phyloP scores from a whole-genome alignment of 208 protist species.

The Porcisia hertigi region DNA sequence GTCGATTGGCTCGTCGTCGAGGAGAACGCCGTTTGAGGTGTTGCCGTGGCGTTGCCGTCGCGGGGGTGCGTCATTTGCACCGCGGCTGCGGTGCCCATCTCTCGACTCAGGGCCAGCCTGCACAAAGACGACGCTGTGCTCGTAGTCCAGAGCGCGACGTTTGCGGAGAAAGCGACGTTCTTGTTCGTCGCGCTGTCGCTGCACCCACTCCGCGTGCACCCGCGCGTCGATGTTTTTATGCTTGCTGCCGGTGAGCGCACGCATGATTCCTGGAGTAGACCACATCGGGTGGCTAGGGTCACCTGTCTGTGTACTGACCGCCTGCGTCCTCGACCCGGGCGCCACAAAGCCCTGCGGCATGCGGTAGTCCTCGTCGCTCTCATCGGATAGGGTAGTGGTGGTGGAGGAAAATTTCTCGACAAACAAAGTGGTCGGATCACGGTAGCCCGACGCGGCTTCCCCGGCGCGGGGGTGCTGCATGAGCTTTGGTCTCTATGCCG shows the following conservation, averaged over 20 bases:
- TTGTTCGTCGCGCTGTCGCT: slow-evolving; percentile 14
- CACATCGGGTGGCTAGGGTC: not conserved
- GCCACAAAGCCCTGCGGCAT: not conserved
- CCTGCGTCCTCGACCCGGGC: not conserved
- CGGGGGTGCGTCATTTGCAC: not conserved
- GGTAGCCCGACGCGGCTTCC: slow-evolving; percentile 16
- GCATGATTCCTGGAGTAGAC: not conserved
- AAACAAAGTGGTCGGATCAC: slow-evolving; percentile 26
- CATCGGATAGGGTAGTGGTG: not conserved
- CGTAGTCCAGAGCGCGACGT: slow-evolving; percentile 23
- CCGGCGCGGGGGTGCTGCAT: slow-evolving; percentile 6
- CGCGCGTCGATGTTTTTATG: not conserved
- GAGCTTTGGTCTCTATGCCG: not conserved
- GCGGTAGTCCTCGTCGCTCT: slow-evolving; percentile 15
- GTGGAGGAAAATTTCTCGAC: slow-evolving; percentile 10
- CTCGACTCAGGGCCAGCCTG: too few species aligned
- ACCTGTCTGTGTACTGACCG: not conserved
- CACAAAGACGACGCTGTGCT: slow-evolving; percentile 13
- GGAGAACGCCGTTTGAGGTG: not conserved
- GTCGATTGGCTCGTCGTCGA: not conserved
- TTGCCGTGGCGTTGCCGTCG: not conserved
- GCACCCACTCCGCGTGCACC: not conserved
- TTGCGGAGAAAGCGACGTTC: slow-evolving; percentile 11
- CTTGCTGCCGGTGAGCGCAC: not conserved
- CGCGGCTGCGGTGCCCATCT: not conserved